A percentile compares a stretch with the other conserved stretches of the same genome.
phyloP scores from a whole-genome alignment of 805 yeast genomes.

The Saturnispora sanitii region DNA sequence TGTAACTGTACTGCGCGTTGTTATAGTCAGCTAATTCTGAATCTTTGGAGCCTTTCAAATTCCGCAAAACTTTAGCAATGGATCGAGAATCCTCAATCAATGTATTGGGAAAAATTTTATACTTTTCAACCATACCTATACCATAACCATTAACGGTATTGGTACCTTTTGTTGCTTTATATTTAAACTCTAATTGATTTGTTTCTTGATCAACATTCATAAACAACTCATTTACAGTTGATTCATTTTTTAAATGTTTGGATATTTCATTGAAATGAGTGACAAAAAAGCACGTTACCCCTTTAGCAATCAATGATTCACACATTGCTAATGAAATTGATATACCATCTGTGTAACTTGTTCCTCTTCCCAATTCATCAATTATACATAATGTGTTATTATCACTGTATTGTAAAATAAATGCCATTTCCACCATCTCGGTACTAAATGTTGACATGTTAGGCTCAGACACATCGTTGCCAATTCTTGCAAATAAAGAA shows the following conservation, averaged over 20 bases:
- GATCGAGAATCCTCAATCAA: conserved; percentile 23
- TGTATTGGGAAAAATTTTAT: conserved; percentile 17
- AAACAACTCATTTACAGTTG: conserved; percentile 30
- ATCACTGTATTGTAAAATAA: conserved; percentile 29
- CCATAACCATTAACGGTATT: conserved; percentile 20
- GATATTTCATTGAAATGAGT: conserved; percentile 39
- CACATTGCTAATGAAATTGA: conserved; percentile 38
- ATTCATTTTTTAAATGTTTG: conserved; percentile 23
- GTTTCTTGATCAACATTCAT: conserved; percentile 25
- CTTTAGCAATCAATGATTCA: conserved; percentile 26
- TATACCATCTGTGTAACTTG: conserved; percentile 42
- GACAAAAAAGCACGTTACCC: conserved; percentile 29
- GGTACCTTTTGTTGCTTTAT: conserved; percentile 14
- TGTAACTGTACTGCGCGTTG: background rate
- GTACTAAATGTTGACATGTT: conserved; percentile 34
- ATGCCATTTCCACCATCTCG: conserved; percentile 41
- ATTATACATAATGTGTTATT: conserved; percentile 31
- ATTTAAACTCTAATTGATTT: conserved; percentile 24
- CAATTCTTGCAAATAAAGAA: conserved; percentile 30
- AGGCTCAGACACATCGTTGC: conserved; percentile 27
- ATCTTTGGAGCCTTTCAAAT: background rate
- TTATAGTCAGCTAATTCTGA: background rate
- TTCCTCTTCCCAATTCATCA: conserved; percentile 50
- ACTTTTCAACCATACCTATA: conserved; percentile 26
- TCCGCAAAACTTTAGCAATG: conserved; percentile 17